Evolutionary conservation across 148 eudicot species (phyloP).

Genomic region (Rhododendron mucronatum): DNA sequence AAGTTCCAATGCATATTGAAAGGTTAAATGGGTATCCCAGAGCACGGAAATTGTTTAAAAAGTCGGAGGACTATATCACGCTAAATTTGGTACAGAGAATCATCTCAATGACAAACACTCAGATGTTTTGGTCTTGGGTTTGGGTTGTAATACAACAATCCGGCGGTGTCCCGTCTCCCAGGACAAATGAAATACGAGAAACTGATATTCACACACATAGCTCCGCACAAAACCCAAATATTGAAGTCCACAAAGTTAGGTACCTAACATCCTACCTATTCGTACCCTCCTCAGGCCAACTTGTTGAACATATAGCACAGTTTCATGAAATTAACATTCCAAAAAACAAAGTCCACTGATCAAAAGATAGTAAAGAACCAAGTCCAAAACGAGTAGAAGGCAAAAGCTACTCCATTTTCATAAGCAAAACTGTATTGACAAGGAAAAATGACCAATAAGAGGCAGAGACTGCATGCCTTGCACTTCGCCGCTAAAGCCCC

Average conservation of each 20-base stretch:
- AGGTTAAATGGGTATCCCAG: neutral
- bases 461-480: neutral
- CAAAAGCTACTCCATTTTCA: neutral
- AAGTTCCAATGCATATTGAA: neutral
- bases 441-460: neutral
- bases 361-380: neutral
- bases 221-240: neutral
- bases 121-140: neutral
- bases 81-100: neutral
- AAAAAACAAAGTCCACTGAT: neutral
- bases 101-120: neutral
- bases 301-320: neutral
- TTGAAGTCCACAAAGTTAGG: neutral
- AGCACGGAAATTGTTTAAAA: neutral
- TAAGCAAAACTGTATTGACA: neutral
- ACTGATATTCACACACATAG: neutral
- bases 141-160: neutral
- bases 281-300: neutral
- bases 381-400: neutral
- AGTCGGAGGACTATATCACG: neutral
- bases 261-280: neutral
- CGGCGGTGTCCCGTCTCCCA: neutral
- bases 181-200: neutral
- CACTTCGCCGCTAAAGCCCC: too few relatives aligned
- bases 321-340: neutral